Evolutionary conservation across 164 flowering plant genomes (phyloP), one percentile per base, ranked within the genome.

Genomic region (Protea cynaroides): DNA sequence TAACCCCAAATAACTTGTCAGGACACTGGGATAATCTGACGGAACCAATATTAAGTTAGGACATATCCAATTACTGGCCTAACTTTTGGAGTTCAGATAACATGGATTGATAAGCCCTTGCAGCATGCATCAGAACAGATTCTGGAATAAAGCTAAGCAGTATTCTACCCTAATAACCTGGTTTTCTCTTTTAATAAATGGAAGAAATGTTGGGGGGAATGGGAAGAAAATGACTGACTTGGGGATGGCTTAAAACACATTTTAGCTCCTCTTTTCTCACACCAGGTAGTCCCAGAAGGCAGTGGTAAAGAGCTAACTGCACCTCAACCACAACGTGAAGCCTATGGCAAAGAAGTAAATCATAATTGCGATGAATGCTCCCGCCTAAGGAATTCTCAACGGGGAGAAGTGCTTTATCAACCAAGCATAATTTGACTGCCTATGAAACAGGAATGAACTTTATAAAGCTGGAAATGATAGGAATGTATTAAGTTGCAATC

Each of bases 311-410:
- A 61, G 81, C 79, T 72, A 85, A 58, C 72, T 84, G 85, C 60
- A 85, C 90, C 69, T 87, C 90, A 44, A 90, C 90, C 44, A 87
- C 88, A 55, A 87, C 85, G 68, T 87, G 90, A 25, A 87, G 77
- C 64, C 85, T 72, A 66, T 87, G 93, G 23, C 84, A 82, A 51
- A 83, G 85, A n/a, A 87, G 86, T 49, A 87, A 72, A 64, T 87
- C 92, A 65, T 85, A 85, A 69, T 83, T 85, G 6, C 88, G 82
- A 63, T 87, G 90, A 49, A 84, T 80, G 72, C 87, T 82, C 65
- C 88, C 93, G 56, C 84, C 83, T 18, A 82, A 56, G 51, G 90
- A 79, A 72, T 78, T 85, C 73, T 87, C 93, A 69, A 87, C 80
- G 13, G 90, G 87, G 59, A 87, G 84, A 68, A 87, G 86, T 54